Conservation (phyloP, 495 filamentous ascomycete species). For the Xylaria palmicola region DNA sequence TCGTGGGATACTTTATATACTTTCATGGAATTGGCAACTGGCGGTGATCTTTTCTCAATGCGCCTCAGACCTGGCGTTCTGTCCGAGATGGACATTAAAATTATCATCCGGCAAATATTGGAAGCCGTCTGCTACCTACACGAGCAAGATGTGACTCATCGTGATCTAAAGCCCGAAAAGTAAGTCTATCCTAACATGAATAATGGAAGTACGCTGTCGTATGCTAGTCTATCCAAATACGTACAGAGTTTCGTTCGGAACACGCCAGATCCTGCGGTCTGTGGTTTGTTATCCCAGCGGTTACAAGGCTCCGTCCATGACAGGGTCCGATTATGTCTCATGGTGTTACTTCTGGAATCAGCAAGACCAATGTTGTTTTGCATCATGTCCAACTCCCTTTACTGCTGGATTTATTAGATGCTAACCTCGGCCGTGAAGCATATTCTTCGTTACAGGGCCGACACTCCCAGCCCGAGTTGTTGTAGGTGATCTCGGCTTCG, state of each 20-base stretch:
- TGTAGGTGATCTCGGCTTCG: slow-evolving; percentile 73
- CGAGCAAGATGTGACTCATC: slow-evolving; percentile 75
- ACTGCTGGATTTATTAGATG: neutral
- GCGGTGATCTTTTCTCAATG: slow-evolving; percentile 61
- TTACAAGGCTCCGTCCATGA: too few relatives aligned
- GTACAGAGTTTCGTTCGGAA: neutral
- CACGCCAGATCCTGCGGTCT: too few relatives aligned
- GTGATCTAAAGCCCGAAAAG: slow-evolving; percentile 95
- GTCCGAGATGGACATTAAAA: slow-evolving; percentile 67
- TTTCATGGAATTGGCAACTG: slow-evolving; percentile 64
- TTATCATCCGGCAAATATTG: slow-evolving; percentile 80
- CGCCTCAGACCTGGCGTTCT: slow-evolving; percentile 38
- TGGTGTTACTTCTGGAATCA: too few relatives aligned
- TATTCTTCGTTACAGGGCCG: slow-evolving; percentile 68
- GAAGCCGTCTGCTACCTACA: slow-evolving; percentile 80
- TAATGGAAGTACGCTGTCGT: too few relatives aligned
- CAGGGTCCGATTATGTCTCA: too few relatives aligned
- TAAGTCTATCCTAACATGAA: neutral
- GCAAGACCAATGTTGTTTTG: too few relatives aligned
- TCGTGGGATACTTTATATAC: slow-evolving; percentile 45
- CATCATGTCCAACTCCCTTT: too few relatives aligned
- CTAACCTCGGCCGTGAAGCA: slow-evolving; percentile 28
- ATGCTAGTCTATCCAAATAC: too few relatives aligned
- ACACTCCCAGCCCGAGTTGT: slow-evolving; percentile 55
- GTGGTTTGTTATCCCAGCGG: too few relatives aligned